A percentile compares a stretch with the other conserved stretches of the same genome.
These are phyloP conservation scores for Wickerhamiella domercqiae DNA, from an alignment of 805 yeast species.

Conservation along the genomic window DNA sequence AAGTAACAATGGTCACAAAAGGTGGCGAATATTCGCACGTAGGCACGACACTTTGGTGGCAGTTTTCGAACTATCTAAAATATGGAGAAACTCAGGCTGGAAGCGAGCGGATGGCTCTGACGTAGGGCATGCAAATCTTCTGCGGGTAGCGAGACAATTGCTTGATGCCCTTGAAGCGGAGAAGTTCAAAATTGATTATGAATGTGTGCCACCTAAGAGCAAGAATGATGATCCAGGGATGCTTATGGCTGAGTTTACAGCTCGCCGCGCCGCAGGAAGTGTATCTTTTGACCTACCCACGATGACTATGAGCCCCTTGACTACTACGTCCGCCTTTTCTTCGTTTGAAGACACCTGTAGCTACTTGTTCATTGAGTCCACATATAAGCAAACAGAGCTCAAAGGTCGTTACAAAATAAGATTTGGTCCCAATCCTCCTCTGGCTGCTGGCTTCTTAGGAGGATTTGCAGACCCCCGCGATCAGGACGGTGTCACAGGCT, in stretches of 20 bases:
- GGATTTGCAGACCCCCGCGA: constrained; percentile 2
- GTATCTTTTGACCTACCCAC: constrained; percentile 5
- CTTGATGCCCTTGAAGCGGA: constrained; percentile 4
- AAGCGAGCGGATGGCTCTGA: constrained; percentile 6
- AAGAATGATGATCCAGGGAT: constrained; percentile 5
- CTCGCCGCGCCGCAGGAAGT: constrained; percentile 9
- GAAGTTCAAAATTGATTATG: constrained; percentile 4
- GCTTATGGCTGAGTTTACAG: constrained; percentile 8
- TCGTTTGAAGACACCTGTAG: constrained; percentile 3
- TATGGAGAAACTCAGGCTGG: constrained; percentile 6
- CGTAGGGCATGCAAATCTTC: constrained; percentile 8
- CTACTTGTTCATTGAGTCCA: neutral
- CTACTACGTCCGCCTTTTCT: constrained; percentile 1
- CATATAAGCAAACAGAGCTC: neutral
- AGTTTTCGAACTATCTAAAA: constrained; percentile 5
- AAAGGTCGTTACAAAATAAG: constrained; percentile 1
- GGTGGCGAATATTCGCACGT: constrained; percentile 8
- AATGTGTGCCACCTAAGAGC: constrained; percentile 5
- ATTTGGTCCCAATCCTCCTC: constrained; percentile 3
- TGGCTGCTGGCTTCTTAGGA: neutral
- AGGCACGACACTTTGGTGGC: constrained; percentile 7
- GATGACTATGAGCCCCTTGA: neutral
- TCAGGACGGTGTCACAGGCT: constrained; percentile 3
- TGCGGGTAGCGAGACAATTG: constrained; percentile 7
- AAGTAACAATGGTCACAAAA: constrained; percentile 2